Conservation (phyloP, 139 green algal genomes). For the Gonium pectorale region DNA sequence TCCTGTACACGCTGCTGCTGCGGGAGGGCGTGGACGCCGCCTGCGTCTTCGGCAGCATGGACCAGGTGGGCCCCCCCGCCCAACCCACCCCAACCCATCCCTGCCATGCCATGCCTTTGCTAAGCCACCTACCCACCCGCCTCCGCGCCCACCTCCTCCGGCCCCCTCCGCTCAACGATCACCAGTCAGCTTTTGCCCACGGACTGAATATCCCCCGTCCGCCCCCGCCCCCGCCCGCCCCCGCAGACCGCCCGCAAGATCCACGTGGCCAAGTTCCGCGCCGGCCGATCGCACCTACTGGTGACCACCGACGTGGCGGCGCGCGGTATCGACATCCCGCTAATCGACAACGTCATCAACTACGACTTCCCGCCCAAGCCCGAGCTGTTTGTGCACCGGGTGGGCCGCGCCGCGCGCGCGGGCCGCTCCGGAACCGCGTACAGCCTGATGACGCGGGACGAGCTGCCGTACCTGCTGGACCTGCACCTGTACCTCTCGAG, state of each 20-base stretch:
- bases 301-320: slow-evolving; percentile 99
- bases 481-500: slow-evolving; percentile 95
- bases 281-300: slow-evolving; percentile 70
- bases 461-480: slow-evolving; percentile 94
- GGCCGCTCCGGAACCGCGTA: slow-evolving; percentile 70
- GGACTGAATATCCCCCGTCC: background rate
- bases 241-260: slow-evolving; percentile 94
- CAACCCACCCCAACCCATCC: too few relatives aligned
- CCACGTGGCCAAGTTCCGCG: slow-evolving; percentile 92
- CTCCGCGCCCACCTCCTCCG: background rate
- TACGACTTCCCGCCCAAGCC: slow-evolving; percentile 94
- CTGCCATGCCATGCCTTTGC: too few relatives aligned
- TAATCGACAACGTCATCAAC: slow-evolving; percentile 99
- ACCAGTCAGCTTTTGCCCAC: too few relatives aligned
- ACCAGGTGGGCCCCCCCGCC: slow-evolving; percentile 90
- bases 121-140: too few relatives aligned
- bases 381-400: slow-evolving; percentile 96
- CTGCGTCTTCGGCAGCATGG: slow-evolving; percentile 95
- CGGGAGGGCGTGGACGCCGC: slow-evolving; percentile 73
- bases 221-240: background rate
- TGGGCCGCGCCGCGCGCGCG: slow-evolving; percentile 85
- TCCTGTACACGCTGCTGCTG: slow-evolving; percentile 83
- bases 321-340: slow-evolving; percentile 96
- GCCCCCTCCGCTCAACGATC: background rate
- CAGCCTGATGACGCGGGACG: slow-evolving; percentile 83